Evolutionary conservation across 192 early-diverging fungal species (phyloP).

Genomic region (Coemansia sp.): DNA sequence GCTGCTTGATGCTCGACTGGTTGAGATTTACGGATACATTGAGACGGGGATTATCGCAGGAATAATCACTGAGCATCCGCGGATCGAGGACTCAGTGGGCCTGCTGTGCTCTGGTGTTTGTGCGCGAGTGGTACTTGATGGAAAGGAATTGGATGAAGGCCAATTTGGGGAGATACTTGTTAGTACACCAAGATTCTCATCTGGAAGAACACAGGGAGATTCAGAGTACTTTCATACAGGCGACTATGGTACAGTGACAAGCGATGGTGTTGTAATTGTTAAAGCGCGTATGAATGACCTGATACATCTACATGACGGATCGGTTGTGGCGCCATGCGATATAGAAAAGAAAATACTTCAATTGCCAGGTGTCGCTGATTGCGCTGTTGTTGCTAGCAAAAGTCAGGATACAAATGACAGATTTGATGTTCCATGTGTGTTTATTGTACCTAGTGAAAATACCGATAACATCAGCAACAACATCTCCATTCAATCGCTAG

Average conservation of each 20-base stretch:
- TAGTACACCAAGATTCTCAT: slow-evolving; percentile 34
- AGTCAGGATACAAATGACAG: neutral
- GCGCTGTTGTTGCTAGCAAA: slow-evolving; percentile 29
- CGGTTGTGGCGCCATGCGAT: slow-evolving; percentile 22
- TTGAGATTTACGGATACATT: slow-evolving; percentile 51
- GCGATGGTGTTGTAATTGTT: slow-evolving; percentile 40
- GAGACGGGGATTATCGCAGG: slow-evolving; percentile 48
- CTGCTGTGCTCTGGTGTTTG: slow-evolving; percentile 38
- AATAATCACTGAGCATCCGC: slow-evolving; percentile 48
- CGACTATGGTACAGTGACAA: slow-evolving; percentile 39
- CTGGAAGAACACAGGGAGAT: neutral
- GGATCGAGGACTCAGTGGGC: slow-evolving; percentile 39
- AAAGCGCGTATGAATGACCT: slow-evolving; percentile 39
- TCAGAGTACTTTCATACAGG: slow-evolving; percentile 37
- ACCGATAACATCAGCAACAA: neutral
- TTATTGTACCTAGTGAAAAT: slow-evolving; percentile 16
- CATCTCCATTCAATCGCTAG: slow-evolving; percentile 17
- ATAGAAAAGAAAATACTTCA: slow-evolving; percentile 26
- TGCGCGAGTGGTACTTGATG: slow-evolving; percentile 38
- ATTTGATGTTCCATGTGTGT: slow-evolving; percentile 23
- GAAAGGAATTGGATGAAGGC: slow-evolving; percentile 34
- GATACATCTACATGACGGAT: slow-evolving; percentile 11
- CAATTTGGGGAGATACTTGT: slow-evolving; percentile 48
- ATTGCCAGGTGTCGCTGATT: slow-evolving; percentile 28
- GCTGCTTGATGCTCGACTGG: slow-evolving; percentile 36